phyloP scores from a whole-genome alignment of 2,329 filamentous ascomycete genomes.

The Trichoderma sp. region DNA sequence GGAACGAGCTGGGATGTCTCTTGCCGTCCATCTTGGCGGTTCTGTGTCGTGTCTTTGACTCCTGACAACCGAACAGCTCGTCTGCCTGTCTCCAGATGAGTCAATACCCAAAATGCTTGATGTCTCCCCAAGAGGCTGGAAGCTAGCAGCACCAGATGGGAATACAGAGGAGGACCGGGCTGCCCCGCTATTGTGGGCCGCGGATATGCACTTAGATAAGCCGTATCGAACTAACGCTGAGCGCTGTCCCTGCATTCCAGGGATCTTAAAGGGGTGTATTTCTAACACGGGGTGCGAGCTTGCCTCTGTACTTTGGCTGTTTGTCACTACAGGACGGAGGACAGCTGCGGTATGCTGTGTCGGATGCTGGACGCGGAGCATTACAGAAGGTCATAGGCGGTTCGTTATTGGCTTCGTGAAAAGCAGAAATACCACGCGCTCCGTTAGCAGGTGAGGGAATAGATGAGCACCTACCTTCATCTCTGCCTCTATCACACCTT shows the following conservation, averaged over 20 bases:
- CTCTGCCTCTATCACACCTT: neutral
- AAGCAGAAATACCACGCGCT: neutral
- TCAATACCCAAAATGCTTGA: neutral
- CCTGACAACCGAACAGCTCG: neutral
- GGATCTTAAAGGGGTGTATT: slow-evolving; percentile 5
- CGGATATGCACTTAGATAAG: slow-evolving; percentile 19
- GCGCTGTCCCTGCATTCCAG: slow-evolving; percentile 6
- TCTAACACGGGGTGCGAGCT: slow-evolving; percentile 1
- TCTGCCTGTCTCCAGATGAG: neutral
- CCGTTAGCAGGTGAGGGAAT: neutral
- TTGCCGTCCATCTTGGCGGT: slow-evolving; percentile 74
- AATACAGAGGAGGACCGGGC: neutral
- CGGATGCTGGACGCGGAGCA: neutral
- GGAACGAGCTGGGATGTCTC: slow-evolving; percentile 92
- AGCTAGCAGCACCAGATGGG: neutral
- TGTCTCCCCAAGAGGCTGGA: slow-evolving; percentile 3
- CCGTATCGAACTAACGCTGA: neutral
- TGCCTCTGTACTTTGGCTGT: neutral
- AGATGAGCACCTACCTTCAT: neutral
- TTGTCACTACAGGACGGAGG: neutral
- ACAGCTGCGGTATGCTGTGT: neutral
- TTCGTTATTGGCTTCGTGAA: neutral
- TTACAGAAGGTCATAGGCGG: neutral
- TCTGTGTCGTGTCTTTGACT: neutral
- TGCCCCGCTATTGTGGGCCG: slow-evolving; percentile 12